These are phyloP conservation scores for Achlya hypogyna DNA, from an alignment of 352 stramenopile genomes.

Conservation along the genomic window DNA sequence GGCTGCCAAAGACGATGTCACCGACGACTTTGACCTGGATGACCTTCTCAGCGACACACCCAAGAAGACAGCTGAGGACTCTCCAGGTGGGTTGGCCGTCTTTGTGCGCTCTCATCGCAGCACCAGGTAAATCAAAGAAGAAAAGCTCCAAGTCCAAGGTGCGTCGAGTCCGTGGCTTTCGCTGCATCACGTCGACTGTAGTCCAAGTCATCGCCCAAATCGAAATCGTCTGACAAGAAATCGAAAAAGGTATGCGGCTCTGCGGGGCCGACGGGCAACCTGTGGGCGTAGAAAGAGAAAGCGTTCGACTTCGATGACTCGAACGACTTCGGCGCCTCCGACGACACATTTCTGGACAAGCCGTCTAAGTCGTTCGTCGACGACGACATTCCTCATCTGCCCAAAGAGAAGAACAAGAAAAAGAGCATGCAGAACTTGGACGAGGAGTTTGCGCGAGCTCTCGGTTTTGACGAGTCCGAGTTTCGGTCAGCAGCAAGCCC, in stretches of 20 bases:
- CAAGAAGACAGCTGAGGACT: not conserved
- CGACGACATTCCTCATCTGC: not conserved
- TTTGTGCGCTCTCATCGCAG: too few relatives aligned
- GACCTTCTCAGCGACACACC: constrained; percentile 13
- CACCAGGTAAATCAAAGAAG: constrained; percentile 14
- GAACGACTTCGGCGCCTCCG: not conserved
- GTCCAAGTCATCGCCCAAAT: not conserved
- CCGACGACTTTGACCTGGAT: constrained; percentile 19
- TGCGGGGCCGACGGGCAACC: not conserved
- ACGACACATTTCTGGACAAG: not conserved
- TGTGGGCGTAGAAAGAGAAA: constrained; percentile 9
- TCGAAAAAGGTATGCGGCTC: constrained; percentile 1
- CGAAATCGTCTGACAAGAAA: constrained; percentile 6
- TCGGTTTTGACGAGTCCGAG: constrained; percentile 19
- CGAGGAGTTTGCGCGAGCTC: constrained; percentile 17
- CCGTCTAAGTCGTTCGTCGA: not conserved
- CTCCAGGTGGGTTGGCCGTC: not conserved
- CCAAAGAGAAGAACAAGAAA: not conserved
- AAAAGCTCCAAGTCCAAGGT: constrained; percentile 11
- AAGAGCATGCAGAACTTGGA: constrained; percentile 16
- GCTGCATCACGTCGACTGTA: not conserved
- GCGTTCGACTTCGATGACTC: not conserved
- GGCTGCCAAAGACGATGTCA: not conserved
- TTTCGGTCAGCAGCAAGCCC: constrained; percentile 3
- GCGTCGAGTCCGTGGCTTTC: not conserved